These are phyloP conservation scores for Cucurbita moschata DNA, from an alignment of 306 rosid species.

Conservation along the genomic window DNA sequence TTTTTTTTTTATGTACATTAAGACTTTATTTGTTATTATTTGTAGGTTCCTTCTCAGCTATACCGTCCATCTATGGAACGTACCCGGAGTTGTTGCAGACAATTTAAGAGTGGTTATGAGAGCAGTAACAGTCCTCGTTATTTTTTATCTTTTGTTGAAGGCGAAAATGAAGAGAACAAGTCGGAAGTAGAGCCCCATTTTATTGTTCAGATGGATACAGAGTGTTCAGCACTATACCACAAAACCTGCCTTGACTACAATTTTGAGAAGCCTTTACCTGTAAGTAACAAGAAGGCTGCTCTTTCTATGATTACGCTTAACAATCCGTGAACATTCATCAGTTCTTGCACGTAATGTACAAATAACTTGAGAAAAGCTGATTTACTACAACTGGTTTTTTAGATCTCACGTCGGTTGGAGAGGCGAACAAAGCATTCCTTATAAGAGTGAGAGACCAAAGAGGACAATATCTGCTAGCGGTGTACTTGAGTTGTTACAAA, in stretches of 20 bases:
- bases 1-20: neutral
- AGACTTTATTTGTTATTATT: neutral
- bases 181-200: conserved; percentile 35
- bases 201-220: conserved; percentile 93
- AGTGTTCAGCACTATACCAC: conserved; percentile 54
- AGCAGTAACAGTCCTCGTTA: conserved; percentile 55
- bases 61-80: conserved; percentile 63
- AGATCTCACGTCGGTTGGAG: no score
- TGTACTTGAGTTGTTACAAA: no score
- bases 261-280: conserved; percentile 59
- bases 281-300: conserved; percentile 15
- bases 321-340: neutral
- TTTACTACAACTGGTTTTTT: neutral
- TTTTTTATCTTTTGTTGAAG: conserved; percentile 40
- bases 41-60: conserved; percentile 44
- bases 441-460: no score
- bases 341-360: neutral
- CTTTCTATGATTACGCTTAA: neutral
- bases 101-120: conserved; percentile 53
- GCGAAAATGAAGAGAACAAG: conserved; percentile 24
- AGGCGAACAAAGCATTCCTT: no score
- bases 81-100: conserved; percentile 46
- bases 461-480: no score
- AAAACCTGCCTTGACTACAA: conserved; percentile 73
- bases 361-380: neutral